Evolutionary conservation across 2,329 filamentous ascomycete genomes (phyloP).

Genomic region (Aspergillus tamarii): DNA sequence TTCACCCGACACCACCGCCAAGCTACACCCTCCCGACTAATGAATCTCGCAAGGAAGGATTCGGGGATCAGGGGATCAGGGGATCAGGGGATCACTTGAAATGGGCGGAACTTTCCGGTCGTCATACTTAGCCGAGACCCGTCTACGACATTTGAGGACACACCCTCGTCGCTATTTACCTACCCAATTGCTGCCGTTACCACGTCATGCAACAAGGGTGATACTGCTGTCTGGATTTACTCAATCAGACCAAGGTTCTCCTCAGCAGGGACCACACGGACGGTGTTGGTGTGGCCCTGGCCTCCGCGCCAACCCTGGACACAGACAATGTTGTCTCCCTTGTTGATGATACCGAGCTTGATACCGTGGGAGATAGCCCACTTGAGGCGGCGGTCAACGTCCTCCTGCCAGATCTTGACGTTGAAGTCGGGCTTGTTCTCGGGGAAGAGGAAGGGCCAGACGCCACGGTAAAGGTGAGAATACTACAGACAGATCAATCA

Average conservation of each 20-base stretch:
- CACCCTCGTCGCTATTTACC: slow-evolving; percentile 17
- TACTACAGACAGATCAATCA: slow-evolving; percentile 55
- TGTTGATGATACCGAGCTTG: slow-evolving; percentile 76
- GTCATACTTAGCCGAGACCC: slow-evolving; percentile 17
- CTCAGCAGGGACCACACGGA: slow-evolving; percentile 55
- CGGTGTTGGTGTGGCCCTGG: slow-evolving; percentile 70
- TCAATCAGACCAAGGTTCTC: slow-evolving; percentile 46
- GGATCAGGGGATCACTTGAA: slow-evolving; percentile 12
- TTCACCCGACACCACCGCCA: slow-evolving; percentile 7
- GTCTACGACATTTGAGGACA: slow-evolving; percentile 22
- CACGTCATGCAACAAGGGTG: slow-evolving; percentile 17
- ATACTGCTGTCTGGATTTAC: slow-evolving; percentile 26
- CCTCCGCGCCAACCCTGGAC: slow-evolving; percentile 71
- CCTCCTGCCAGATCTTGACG: slow-evolving; percentile 95
- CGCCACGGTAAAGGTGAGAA: slow-evolving; percentile 93
- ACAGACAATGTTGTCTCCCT: slow-evolving; percentile 72
- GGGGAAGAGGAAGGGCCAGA: slow-evolving; percentile 95
- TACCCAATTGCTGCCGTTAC: slow-evolving; percentile 24
- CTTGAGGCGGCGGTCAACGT: slow-evolving; percentile 95
- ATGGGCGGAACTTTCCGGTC: slow-evolving; percentile 13
- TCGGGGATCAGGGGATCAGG: slow-evolving; percentile 4
- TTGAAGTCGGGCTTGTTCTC: slow-evolving; percentile 94
- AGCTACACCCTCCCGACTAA: slow-evolving; percentile 10
- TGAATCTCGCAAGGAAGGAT: slow-evolving; percentile 8
- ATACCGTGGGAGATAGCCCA: slow-evolving; percentile 91